phyloP scores from a whole-genome alignment of 257 asterid species.

The Apocynum venetum region DNA sequence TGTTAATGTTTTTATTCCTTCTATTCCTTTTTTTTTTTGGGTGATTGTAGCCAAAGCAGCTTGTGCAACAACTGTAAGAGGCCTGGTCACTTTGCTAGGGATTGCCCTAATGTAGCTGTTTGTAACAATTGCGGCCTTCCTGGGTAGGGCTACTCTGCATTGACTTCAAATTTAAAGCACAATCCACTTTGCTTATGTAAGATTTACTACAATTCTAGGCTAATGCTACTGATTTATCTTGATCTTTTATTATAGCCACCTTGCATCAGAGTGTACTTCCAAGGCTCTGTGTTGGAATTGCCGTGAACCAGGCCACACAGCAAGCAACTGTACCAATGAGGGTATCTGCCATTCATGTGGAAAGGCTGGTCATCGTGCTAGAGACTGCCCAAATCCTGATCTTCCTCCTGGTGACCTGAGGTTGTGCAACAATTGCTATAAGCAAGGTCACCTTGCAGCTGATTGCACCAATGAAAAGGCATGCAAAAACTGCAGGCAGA shows the following conservation, averaged over 20 bases:
- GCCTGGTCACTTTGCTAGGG: slow-evolving; percentile 33
- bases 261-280: slow-evolving; percentile 70
- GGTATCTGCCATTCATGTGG: slow-evolving; percentile 86
- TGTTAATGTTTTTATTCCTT: neutral
- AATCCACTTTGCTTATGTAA: neutral
- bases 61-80: slow-evolving; percentile 29
- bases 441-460: slow-evolving; percentile 74
- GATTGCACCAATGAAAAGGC: slow-evolving; percentile 81
- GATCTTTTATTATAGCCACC: slow-evolving; percentile 38
- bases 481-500: slow-evolving; percentile 72
- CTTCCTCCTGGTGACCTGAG: slow-evolving; percentile 65
- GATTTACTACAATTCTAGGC: neutral
- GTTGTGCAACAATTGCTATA: slow-evolving; percentile 78
- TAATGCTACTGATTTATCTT: neutral
- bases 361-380: slow-evolving; percentile 73
- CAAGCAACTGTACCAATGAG: slow-evolving; percentile 71
- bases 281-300: slow-evolving; percentile 84
- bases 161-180: neutral
- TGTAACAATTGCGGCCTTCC: slow-evolving; percentile 36
- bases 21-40: neutral
- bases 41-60: slow-evolving; percentile 13
- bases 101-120: slow-evolving; percentile 29
- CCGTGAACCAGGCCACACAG: slow-evolving; percentile 87
- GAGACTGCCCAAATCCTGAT: slow-evolving; percentile 58
- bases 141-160: slow-evolving; percentile 12